Evolutionary conservation across 2,329 filamentous ascomycete species (phyloP).

Genomic region (Claviceps sp.): DNA sequence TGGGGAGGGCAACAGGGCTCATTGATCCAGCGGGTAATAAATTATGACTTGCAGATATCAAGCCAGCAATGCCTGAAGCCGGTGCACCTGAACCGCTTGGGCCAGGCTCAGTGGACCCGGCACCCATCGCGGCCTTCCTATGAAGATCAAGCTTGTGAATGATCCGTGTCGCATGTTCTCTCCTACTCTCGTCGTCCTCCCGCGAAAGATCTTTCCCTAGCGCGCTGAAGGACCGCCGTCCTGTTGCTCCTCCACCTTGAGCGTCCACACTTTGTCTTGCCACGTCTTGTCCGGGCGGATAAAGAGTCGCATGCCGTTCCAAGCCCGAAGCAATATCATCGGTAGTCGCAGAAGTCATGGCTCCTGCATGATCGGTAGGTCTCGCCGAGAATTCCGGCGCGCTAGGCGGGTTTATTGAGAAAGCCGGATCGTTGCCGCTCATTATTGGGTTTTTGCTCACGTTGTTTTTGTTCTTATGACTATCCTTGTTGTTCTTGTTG

Average conservation of each 20-base stretch:
- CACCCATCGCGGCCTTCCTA: conserved; percentile 55
- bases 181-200: conserved; percentile 60
- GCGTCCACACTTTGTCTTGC: conserved; percentile 63
- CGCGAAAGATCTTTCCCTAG: conserved; percentile 32
- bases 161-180: conserved; percentile 74
- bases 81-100: conserved; percentile 15
- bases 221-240: conserved; percentile 44
- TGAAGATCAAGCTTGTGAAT: conserved; percentile 89
- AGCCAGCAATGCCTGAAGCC: conserved; percentile 61
- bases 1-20: conserved; percentile 16
- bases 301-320: conserved; percentile 53
- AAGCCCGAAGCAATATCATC: conserved; percentile 28
- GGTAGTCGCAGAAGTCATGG: conserved; percentile 38
- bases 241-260: conserved; percentile 19
- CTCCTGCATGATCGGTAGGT: conserved; percentile 50
- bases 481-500: background rate
- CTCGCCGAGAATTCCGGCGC: conserved; percentile 86
- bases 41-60: conserved; percentile 75
- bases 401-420: conserved; percentile 79
- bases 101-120: conserved; percentile 23
- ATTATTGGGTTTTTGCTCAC: conserved; percentile 27
- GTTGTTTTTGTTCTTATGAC: background rate
- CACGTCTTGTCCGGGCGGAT: conserved; percentile 45
- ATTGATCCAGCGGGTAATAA: conserved; percentile 43
- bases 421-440: conserved; percentile 56